phyloP scores from a whole-genome alignment of 495 filamentous ascomycete genomes.

The Lasiosphaeriaceae sp. region DNA sequence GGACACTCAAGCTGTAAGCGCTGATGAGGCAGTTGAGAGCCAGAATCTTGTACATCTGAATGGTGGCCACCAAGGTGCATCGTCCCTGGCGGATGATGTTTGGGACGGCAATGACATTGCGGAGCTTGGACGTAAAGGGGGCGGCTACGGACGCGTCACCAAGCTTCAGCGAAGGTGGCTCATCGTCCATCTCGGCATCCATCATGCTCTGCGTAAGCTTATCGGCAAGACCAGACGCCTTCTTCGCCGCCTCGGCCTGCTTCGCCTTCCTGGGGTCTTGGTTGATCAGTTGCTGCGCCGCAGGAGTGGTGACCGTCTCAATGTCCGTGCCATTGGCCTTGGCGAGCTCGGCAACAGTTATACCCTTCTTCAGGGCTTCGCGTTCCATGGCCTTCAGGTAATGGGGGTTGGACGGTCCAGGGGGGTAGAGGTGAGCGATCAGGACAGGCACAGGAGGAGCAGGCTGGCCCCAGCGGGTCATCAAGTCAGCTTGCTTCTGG shows the following conservation, averaged over 20 bases:
- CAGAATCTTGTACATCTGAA: slow-evolving; percentile 99
- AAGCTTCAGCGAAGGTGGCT: slow-evolving; percentile 94
- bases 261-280: slow-evolving; percentile 51
- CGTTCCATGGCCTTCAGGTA: slow-evolving; percentile 88
- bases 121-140: slow-evolving; percentile 95
- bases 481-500: slow-evolving; percentile 87
- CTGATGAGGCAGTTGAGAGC: slow-evolving; percentile 97
- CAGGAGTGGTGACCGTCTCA: slow-evolving; percentile 66
- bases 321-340: slow-evolving; percentile 44
- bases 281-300: slow-evolving; percentile 65
- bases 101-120: slow-evolving; percentile 93
- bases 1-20: slow-evolving; percentile 92
- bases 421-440: slow-evolving; percentile 93
- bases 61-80: slow-evolving; percentile 94
- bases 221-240: slow-evolving; percentile 77
- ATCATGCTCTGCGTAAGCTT: slow-evolving; percentile 85
- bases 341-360: slow-evolving; percentile 39
- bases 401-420: slow-evolving; percentile 88
- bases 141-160: slow-evolving; percentile 96
- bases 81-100: slow-evolving; percentile 98
- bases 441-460: slow-evolving; percentile 80
- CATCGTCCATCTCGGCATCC: slow-evolving; percentile 81
- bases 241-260: slow-evolving; percentile 60
- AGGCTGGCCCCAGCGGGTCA: slow-evolving; percentile 91
- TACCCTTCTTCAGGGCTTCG: slow-evolving; percentile 72